Conservation (phyloP, 805 yeast species). For the Candida schatavii region DNA sequence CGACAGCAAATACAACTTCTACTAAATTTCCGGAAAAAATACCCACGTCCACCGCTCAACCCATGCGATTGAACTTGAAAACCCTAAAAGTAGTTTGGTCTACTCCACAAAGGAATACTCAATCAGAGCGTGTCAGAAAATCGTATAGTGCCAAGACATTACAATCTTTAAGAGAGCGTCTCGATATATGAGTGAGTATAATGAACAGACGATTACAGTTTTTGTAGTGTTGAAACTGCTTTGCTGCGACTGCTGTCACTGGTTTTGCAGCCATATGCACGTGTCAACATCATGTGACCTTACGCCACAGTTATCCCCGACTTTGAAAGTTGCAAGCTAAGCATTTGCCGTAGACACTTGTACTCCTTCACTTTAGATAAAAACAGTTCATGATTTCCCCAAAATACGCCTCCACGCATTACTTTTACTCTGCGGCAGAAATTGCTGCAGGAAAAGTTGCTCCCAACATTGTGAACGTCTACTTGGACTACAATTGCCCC, state of each 20-base stretch:
- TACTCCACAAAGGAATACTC: background rate
- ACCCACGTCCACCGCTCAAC: too few species aligned
- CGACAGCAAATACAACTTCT: too few species aligned
- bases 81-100: background rate
- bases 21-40: too few species aligned
- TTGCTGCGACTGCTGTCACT: too few species aligned
- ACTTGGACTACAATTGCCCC: conserved; percentile 76
- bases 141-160: conserved; percentile 1
- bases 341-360: too few species aligned
- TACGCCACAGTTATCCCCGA: too few species aligned
- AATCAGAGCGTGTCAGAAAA: background rate
- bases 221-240: too few species aligned
- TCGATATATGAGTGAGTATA: background rate
- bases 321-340: too few species aligned
- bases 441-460: conserved; percentile 15
- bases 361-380: too few species aligned
- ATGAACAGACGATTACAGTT: too few species aligned
- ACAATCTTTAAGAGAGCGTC: background rate
- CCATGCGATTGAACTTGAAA: background rate
- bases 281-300: too few species aligned
- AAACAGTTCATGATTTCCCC: conserved; percentile 48
- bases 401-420: conserved; percentile 38
- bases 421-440: conserved; percentile 20
- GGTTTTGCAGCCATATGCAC: too few species aligned
- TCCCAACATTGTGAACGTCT: conserved; percentile 56